Evolutionary conservation across 768 basidiomycete species (phyloP), one percentile per base, ranked within the genome.

Genomic region (Paxillus rubicundulus): DNA sequence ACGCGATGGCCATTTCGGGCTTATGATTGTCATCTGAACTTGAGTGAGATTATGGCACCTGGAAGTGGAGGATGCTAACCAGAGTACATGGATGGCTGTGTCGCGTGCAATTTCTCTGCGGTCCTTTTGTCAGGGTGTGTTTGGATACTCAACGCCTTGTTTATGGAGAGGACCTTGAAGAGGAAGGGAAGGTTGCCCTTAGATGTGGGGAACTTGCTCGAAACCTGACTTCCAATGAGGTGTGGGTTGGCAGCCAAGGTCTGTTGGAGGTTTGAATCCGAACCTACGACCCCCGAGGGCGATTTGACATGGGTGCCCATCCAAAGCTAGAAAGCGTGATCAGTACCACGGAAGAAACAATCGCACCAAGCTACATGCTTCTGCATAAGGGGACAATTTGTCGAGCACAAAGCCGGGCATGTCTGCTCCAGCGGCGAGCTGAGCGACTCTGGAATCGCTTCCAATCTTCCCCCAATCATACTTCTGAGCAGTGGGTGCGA

Each of bases 391-490:
- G 54, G 80, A 77, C 17, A 74, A 69, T 60, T 87, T 82, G 56
- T 93, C 82, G 47, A 92, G 73, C 10, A 65, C 59, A 68, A 94
- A 92, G 7, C 76, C 82, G 4, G 85, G 78, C 4, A 89, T 68
- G 44, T 74, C 76, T 40, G 82, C 80, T 3, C 82, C 78, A 17
- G 73, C 62, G 0, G 89, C 91, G 46, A 90, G 85, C 64, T 92
- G 86, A 6, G 96, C 94, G n/a, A 91, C 97, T 67, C 90, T 89
- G 56, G 90, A 91, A 16, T 74, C 74, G 12, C 71, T 72, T 4
- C 96, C 96, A 14, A 82, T 72, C 74, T 90, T 94, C 17, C 96
- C 96, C 96, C 96, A 99, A 65, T 94, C 92, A 67, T 98, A 98
- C 55, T 84, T 80, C 67, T 98, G 94, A 84, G 81, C 7, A 24